These are phyloP conservation scores for Cystoisospora suis DNA, from an alignment of 169 alveolate genomes.

Conservation along the genomic window DNA sequence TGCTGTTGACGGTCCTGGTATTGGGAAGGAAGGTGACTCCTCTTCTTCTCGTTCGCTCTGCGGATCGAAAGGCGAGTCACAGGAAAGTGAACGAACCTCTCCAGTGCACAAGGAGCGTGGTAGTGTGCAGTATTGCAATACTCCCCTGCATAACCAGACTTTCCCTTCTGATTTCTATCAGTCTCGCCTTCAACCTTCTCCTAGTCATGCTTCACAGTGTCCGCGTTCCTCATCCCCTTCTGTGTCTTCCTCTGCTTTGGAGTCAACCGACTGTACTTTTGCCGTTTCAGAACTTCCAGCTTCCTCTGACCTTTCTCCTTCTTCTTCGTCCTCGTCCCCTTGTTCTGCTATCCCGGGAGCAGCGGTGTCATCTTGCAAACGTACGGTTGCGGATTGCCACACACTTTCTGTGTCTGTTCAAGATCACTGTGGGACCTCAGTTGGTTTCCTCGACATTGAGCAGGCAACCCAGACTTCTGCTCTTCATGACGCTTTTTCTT, in stretches of 20 bases:
- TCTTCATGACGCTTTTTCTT: no score
- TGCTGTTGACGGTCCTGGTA: no score
- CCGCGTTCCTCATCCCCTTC: background rate
- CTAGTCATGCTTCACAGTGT: background rate
- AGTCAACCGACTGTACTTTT: background rate
- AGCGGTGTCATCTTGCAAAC: no score
- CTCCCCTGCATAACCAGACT: background rate
- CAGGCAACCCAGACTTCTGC: no score
- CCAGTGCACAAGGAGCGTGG: no score
- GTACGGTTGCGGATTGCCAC: no score
- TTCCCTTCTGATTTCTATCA: background rate
- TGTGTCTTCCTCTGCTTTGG: background rate
- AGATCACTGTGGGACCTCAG: no score
- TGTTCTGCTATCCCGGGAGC: background rate
- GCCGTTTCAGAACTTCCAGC: background rate
- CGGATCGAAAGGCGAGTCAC: background rate
- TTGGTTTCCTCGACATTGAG: no score
- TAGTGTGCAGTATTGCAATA: background rate
- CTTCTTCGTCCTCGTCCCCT: background rate
- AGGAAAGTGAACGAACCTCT: background rate
- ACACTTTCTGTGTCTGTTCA: no score
- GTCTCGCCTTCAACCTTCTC: background rate
- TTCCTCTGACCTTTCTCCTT: background rate
- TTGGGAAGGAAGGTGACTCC: no score
- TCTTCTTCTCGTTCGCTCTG: background rate